These are phyloP conservation scores for Termitomyces sp. DNA, from an alignment of 1,284 basidiomycete genomes.

Conservation along the genomic window DNA sequence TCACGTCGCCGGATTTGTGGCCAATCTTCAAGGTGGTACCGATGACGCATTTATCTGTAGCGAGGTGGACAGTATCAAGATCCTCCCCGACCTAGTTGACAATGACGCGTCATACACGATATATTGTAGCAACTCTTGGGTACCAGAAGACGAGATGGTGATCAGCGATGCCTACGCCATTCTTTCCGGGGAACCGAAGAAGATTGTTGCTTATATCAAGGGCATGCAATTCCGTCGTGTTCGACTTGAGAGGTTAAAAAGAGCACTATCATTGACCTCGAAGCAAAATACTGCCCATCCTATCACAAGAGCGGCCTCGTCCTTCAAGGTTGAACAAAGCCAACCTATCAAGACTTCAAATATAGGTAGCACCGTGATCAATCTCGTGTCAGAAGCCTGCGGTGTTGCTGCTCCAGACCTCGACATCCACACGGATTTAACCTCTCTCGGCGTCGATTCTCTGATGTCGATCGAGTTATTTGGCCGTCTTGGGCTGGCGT, in stretches of 20 bases:
- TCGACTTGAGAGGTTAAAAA: conserved; percentile 41
- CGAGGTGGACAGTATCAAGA: conserved; percentile 42
- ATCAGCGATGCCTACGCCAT: conserved; percentile 49
- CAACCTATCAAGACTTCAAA: not conserved
- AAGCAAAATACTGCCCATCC: conserved; percentile 7
- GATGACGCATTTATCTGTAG: conserved; percentile 61
- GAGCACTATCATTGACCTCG: conserved; percentile 34
- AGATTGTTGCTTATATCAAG: conserved; percentile 50
- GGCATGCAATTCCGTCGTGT: conserved; percentile 54
- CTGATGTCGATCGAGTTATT: conserved; percentile 51
- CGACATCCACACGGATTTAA: conserved; percentile 31
- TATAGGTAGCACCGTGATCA: conserved; percentile 17
- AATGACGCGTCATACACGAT: conserved; percentile 40
- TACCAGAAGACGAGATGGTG: conserved; percentile 37
- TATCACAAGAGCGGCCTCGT: not conserved
- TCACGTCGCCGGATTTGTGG: conserved; percentile 64
- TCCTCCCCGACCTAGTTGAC: conserved; percentile 38
- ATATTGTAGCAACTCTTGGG: conserved; percentile 43
- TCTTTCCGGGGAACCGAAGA: conserved; percentile 24
- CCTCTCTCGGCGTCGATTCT: conserved; percentile 49
- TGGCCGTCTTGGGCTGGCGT: conserved; percentile 29
- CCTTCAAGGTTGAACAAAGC: not conserved
- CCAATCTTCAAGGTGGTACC: conserved; percentile 47
- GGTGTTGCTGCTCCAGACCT: conserved; percentile 29
- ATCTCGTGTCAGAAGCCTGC: conserved; percentile 40